Evolutionary conservation across 2,329 filamentous ascomycete species (phyloP), one percentile per base, ranked within the genome.

Genomic region (Epichloe festucae): DNA sequence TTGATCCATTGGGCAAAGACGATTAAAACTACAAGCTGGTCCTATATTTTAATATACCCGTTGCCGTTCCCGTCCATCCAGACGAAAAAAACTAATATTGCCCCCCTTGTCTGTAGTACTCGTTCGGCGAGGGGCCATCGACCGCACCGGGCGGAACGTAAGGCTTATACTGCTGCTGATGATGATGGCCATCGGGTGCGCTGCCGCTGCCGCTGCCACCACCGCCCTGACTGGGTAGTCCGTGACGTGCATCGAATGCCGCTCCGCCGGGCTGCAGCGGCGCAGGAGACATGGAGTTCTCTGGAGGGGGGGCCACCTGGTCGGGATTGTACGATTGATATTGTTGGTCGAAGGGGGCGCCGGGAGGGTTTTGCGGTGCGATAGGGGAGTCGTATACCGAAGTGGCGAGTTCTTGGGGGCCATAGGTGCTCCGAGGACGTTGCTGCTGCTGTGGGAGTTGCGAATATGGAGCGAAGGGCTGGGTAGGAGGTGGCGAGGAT

Each of bases 341-440:
- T 43, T 69, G 65, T 12, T 49, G 54, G 63, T 55, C 51, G 60
- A 58, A 49, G 63, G 55, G 51, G 63, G 56, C 56, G 48, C 61
- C 54, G 53, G 58, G 52, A 34, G 70, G 69, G 60, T 73, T 74
- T 62, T 77, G 73, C 5, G 73, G 65, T 12, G 74, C 78, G 40
- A 86, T 75, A 42, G 85, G 3, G 85, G 85, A 86, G 65, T 89
- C 85, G 61, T 89, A 90, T 10, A 79, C 80, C 1, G 85, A 86
- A 0, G 86, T 89, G 27, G 85, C 84, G 46, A 91, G 73, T 68
- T 91, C 87, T 67, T 90, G 87, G 0, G 86, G 79, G 31, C 82
- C 81, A 59, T 85, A 85, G 11, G 79, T 85, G 64, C 81, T 84
- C 61, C 82, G 78, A 3, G 81, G 82, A 15, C 77, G 79, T 52